Evolutionary conservation across 2,329 filamentous ascomycete genomes (phyloP), one percentile per base, ranked within the genome.

Genomic region (Ceratocystis variospora): DNA sequence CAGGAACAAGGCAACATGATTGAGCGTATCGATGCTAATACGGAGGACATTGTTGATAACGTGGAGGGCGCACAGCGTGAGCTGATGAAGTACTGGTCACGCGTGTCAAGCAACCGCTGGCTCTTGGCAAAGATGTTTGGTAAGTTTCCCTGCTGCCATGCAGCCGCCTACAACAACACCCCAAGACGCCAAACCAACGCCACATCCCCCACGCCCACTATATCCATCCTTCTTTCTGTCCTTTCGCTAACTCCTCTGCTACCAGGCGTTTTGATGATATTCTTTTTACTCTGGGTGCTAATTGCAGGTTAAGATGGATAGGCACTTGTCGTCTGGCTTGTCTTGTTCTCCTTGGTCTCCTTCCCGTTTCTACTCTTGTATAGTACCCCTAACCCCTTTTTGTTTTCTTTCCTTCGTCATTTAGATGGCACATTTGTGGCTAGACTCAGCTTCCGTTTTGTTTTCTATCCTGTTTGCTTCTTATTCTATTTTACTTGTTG

Each of bases 1-100:
- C 90, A 88, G 66, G 93, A 99, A 75, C 94, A 99, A 77, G 90
- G 89, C 69, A 94, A 96, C 76, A 96, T 96, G 88, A 96, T 99
- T 70, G 90, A 97, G 76, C 83, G 93, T 62, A 96, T 96, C 73
- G 93, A 97, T 72, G 93, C 93, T 70, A 96, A 97, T 75, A 96
- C 93, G 1, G 94, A 99, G 73, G 92, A 96, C 71, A 90, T 99
- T 5, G 93, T 99, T 65, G 93, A 97, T 73, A 99, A 99, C 72
- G 93, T 99, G n/a, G 85, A 96, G 73, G 94, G 94, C 19, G 94
- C 94, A 5, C 94, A 99, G 74, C 83, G 92, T 69, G 93, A 99
- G 76, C 75, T 99, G 73, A 84, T 99, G 77, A 96, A 96, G 76
- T 99, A 97, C 77, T 99, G 94, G 93, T 88, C 85, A 33, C 83